Evolutionary conservation across 2,329 filamentous ascomycete genomes (phyloP).

Genomic region (Ascochyta clinopodiicola): DNA sequence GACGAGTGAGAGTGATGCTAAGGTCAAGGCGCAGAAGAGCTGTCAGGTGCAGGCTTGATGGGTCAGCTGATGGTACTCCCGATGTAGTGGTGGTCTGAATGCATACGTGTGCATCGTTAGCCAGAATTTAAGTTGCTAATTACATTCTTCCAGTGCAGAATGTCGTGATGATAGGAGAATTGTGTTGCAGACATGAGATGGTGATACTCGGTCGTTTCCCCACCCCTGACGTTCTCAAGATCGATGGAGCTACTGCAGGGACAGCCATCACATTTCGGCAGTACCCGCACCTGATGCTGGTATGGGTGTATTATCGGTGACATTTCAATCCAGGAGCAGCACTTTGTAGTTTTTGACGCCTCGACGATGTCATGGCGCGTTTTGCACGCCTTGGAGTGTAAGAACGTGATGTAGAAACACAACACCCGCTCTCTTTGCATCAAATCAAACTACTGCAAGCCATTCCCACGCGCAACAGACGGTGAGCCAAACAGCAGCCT

Average conservation of each 20-base stretch:
- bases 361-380: neutral
- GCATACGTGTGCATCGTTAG: too few species aligned
- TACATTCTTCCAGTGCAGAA: too few species aligned
- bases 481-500: slow-evolving; percentile 1
- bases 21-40: slow-evolving; percentile 20
- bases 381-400: neutral
- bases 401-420: neutral
- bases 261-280: neutral
- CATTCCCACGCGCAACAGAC: neutral
- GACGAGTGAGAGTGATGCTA: slow-evolving; percentile 55
- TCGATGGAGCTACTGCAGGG: slow-evolving; percentile 12
- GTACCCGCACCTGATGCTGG: neutral
- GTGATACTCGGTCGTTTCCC: neutral
- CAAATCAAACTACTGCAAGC: slow-evolving; percentile 5
- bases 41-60: slow-evolving; percentile 7
- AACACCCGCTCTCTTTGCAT: neutral
- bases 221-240: neutral
- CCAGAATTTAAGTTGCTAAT: too few species aligned
- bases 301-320: neutral
- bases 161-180: too few species aligned
- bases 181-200: too few species aligned
- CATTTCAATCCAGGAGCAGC: neutral
- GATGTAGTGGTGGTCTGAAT: too few species aligned
- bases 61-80: too few species aligned
- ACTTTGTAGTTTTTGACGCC: neutral